Conservation (phyloP, 2,329 filamentous ascomycete species). For the Domatiomyces globalis region DNA sequence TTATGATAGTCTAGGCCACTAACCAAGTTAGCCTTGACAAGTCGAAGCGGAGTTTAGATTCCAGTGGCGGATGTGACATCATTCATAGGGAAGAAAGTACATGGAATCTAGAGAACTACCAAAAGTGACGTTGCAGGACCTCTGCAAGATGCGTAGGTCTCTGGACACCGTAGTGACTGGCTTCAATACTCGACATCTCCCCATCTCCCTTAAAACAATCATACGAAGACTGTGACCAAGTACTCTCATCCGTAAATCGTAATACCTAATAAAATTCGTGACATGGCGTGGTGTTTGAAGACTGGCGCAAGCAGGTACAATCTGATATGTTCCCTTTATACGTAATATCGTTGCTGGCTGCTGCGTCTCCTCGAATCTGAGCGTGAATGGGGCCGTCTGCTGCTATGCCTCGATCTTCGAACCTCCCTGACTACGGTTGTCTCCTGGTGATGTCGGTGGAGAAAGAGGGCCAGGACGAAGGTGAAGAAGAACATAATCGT, state of each 20-base stretch:
- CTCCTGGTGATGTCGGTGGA: constrained; percentile 23
- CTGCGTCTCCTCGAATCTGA: constrained; percentile 15
- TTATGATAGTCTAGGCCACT: not conserved
- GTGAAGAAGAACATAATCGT: constrained; percentile 67
- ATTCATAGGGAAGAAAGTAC: not conserved
- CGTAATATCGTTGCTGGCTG: constrained; percentile 17
- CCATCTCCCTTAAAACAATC: not conserved
- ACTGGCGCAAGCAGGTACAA: not conserved
- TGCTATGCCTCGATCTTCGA: constrained; percentile 21
- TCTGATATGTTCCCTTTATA: constrained; percentile 4
- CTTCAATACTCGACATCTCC: not conserved
- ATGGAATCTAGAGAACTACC: not conserved
- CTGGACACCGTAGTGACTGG: not conserved
- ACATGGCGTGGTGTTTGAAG: not conserved
- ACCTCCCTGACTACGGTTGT: constrained; percentile 27
- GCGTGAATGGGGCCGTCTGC: constrained; percentile 18
- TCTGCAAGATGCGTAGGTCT: not conserved
- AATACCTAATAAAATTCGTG: not conserved
- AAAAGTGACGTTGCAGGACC: not conserved
- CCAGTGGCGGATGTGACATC: not conserved
- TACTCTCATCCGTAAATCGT: not conserved
- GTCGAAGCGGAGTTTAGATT: not conserved
- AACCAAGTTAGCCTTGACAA: not conserved
- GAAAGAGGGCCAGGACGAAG: constrained; percentile 48
- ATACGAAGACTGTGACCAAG: not conserved